Evolutionary conservation across 2,329 filamentous ascomycete genomes (phyloP).

Genomic region (Aureobasidium zeae): DNA sequence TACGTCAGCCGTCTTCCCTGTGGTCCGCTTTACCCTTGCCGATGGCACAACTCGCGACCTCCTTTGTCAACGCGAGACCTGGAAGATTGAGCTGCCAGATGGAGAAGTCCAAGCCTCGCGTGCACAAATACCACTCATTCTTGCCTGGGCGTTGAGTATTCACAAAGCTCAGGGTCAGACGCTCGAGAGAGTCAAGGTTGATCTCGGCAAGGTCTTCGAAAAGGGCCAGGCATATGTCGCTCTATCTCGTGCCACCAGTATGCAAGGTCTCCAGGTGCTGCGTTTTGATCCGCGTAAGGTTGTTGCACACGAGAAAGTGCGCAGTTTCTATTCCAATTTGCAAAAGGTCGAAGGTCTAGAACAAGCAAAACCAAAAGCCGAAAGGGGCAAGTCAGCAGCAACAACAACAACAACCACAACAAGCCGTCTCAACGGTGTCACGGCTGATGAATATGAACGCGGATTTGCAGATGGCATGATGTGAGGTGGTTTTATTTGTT

Average conservation of each 20-base stretch:
- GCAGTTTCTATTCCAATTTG: conserved; percentile 75
- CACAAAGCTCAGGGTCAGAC: conserved; percentile 98
- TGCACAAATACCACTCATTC: conserved; percentile 65
- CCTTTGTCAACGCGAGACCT: conserved; percentile 76
- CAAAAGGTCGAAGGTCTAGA: conserved; percentile 54
- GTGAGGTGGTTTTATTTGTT: neutral
- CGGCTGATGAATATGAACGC: conserved; percentile 26
- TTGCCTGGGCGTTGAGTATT: conserved; percentile 94
- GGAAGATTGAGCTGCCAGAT: conserved; percentile 95
- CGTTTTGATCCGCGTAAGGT: conserved; percentile 86
- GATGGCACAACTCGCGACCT: conserved; percentile 70
- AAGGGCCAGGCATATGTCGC: conserved; percentile 97
- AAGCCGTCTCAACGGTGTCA: conserved; percentile 22
- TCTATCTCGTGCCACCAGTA: conserved; percentile 80
- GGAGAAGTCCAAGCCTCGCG: conserved; percentile 88
- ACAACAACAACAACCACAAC: too few relatives aligned
- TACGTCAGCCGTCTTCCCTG: conserved; percentile 57
- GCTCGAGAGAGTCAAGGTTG: conserved; percentile 85
- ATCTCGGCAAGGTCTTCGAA: conserved; percentile 85
- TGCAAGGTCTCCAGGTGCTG: conserved; percentile 77
- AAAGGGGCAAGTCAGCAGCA: conserved; percentile 26
- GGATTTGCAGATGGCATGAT: conserved; percentile 10
- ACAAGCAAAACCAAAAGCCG: conserved; percentile 25
- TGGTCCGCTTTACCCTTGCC: conserved; percentile 73
- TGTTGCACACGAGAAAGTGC: conserved; percentile 83